Percentiles rank a stretch among this genome's conserved stretches.
Evolutionary conservation across 1,284 basidiomycete species (phyloP).

Genomic region (Melampsora abietis-canadensis): DNA sequence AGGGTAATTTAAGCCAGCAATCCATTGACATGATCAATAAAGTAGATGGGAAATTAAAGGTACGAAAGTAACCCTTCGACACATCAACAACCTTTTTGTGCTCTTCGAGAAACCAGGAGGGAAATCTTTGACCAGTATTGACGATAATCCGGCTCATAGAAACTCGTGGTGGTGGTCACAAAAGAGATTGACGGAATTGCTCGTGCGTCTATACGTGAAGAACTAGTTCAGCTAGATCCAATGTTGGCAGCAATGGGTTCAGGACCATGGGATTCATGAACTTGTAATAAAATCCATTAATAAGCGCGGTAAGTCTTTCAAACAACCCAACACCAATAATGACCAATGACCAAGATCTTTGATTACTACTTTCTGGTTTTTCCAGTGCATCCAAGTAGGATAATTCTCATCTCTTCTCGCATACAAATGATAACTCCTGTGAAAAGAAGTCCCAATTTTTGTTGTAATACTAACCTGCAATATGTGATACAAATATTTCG

Average conservation of each 20-base stretch:
- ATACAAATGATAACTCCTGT: no score
- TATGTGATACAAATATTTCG: no score
- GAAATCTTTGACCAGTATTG: not conserved
- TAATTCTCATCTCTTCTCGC: no score
- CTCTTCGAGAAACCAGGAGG: not conserved
- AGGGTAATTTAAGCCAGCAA: conserved; percentile 49
- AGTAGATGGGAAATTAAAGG: conserved; percentile 76
- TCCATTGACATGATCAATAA: conserved; percentile 67
- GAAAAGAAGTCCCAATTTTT: no score
- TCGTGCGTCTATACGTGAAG: conserved; percentile 71
- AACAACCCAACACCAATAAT: no score
- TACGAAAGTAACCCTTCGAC: conserved; percentile 53
- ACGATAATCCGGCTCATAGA: conserved; percentile 55
- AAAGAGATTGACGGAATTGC: conserved; percentile 79
- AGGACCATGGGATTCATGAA: no score
- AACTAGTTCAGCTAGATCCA: conserved; percentile 72
- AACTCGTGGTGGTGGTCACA: conserved; percentile 68
- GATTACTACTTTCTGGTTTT: no score
- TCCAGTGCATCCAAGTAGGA: no score
- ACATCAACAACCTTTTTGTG: not conserved
- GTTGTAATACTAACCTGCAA: no score
- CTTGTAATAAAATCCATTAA: no score
- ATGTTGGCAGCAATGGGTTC: conserved; percentile 55
- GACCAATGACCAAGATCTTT: no score
- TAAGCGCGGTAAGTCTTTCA: no score